Conservation (phyloP, 2,329 filamentous ascomycete genomes). For the Pseudopyricularia javanii region DNA sequence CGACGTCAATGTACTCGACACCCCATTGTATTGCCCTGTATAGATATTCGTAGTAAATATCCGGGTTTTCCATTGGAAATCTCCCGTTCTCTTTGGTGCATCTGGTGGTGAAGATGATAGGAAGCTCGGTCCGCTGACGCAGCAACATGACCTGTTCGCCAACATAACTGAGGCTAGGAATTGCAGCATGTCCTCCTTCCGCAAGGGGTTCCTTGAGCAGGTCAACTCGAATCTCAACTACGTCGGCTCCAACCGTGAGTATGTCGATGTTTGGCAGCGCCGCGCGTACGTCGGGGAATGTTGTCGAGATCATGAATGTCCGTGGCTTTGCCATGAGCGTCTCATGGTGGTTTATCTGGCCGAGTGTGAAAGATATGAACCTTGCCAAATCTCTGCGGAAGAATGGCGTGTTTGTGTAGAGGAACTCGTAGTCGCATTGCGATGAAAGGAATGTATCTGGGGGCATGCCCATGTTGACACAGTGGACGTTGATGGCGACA, state of each 20-base stretch:
- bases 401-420: constrained; percentile 64
- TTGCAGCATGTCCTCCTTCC: constrained; percentile 44
- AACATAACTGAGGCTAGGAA: constrained; percentile 74
- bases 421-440: constrained; percentile 72
- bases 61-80: constrained; percentile 72
- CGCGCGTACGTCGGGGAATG: constrained; percentile 73
- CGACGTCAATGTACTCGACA: constrained; percentile 81
- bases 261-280: constrained; percentile 79
- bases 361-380: constrained; percentile 68
- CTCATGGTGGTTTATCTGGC: constrained; percentile 67
- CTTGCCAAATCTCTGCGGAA: constrained; percentile 65
- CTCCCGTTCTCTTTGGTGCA: constrained; percentile 73
- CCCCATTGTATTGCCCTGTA: constrained; percentile 79
- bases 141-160: constrained; percentile 77
- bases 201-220: constrained; percentile 59
- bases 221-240: constrained; percentile 75
- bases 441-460: constrained; percentile 54
- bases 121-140: constrained; percentile 71
- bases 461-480: constrained; percentile 57
- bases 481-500: constrained; percentile 65
- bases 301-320: constrained; percentile 79
- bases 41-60: constrained; percentile 67
- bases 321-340: constrained; percentile 65
- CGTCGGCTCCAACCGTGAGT: constrained; percentile 74
- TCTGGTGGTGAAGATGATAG: constrained; percentile 81